Evolutionary conservation across 768 basidiomycete species (phyloP), one percentile per base, ranked within the genome.

Genomic region (Kwoniella newhampshirensis): DNA sequence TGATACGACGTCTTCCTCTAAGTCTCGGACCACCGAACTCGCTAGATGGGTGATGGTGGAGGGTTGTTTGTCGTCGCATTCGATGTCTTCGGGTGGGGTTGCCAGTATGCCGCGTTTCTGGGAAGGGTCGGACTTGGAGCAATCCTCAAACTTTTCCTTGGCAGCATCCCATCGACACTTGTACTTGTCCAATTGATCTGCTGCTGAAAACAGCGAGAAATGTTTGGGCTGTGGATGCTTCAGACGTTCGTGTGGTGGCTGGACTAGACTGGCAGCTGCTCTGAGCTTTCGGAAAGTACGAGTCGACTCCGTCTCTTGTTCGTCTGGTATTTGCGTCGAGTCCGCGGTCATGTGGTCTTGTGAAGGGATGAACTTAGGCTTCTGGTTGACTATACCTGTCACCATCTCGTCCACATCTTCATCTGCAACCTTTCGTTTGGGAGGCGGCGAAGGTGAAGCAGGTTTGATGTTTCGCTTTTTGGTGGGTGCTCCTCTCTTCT

Each of bases 21-120:
- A 37, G n/a, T 21, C 23, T 1, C 23, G 23, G 3, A 49, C 8
- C 9, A n/a, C 27, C 3, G 54, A 43, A 4, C 32, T 44, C 30
- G 26, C 9, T 17, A 59, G 36, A 18, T 44, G 59, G 26, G 51
- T 53, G 23, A 65, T 52, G 9, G 59, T 60, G 8, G 52, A 54
- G 12, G 59, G 59, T 15, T 54, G 26, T 11, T 32, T 25, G 6
- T 51, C 43, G 9, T 17, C 12, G 8, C 5, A 13, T 25, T 13
- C 23, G 7, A 26, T 23, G 4, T 39, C 23, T 17, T 42, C 41
- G 7, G 18, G n/a, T 7, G 21, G 20, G n/a, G 39, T 23, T 36
- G 28, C n/a, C 7, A 26, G n/a, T 26, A 11, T 42, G 27, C 25
- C 18, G 47, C 18, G 12, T 17, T 28, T 20, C 26, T 4, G 17